phyloP scores from a whole-genome alignment of 1,284 basidiomycete species.

The Phellinidium pouzarii region DNA sequence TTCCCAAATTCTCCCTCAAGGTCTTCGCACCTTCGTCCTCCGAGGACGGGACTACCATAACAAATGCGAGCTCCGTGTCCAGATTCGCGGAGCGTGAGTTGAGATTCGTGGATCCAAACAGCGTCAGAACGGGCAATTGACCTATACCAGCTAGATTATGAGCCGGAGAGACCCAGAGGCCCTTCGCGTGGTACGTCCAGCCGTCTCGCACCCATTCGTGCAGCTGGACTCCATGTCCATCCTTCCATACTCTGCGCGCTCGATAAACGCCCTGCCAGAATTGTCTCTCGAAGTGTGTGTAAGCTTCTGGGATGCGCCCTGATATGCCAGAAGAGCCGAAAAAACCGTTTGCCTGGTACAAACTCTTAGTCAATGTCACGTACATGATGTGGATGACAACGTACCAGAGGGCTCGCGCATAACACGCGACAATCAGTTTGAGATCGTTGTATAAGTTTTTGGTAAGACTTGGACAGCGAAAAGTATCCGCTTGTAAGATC shows the following conservation, averaged over 20 bases:
- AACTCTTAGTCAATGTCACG: neutral
- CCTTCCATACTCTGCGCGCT: constrained; percentile 44
- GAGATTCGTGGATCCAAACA: constrained; percentile 95
- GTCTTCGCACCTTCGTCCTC: constrained; percentile 4
- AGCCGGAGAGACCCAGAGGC: constrained; percentile 78
- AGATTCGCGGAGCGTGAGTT: constrained; percentile 87
- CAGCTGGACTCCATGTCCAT: constrained; percentile 46
- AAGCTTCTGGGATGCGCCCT: constrained; percentile 90
- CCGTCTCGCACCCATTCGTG: constrained; percentile 71
- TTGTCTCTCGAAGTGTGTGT: constrained; percentile 80
- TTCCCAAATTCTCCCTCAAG: constrained; percentile 34
- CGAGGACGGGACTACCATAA: constrained; percentile 65
- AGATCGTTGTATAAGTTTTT: constrained; percentile 60
- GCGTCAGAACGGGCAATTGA: constrained; percentile 63
- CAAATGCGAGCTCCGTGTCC: constrained; percentile 89
- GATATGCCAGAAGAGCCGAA: constrained; percentile 86
- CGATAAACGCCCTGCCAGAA: constrained; percentile 69
- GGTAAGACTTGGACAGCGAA: constrained; percentile 80
- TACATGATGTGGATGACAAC: constrained; percentile 19
- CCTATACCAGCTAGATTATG: constrained; percentile 21
- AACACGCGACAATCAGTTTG: constrained; percentile 69
- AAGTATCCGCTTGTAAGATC: constrained; percentile 96
- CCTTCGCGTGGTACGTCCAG: constrained; percentile 99
- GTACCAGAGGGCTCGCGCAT: constrained; percentile 81
- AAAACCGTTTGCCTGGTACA: constrained; percentile 85